Evolutionary conservation across 75 land plant genomes (phyloP).

Genomic region (Picea glauca): DNA sequence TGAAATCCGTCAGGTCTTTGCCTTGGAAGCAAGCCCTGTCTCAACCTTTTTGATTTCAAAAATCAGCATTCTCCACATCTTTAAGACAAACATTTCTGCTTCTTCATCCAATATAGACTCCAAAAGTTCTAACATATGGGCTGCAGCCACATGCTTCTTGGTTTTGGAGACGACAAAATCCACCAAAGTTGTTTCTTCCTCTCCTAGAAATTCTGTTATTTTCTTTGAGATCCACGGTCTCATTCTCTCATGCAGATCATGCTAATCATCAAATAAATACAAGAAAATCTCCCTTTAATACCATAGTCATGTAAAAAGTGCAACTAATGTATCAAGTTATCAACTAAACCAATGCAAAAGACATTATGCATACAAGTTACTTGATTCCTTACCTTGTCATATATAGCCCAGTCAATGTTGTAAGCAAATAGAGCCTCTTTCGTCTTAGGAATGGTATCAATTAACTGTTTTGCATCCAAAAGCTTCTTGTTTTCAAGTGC

Average conservation of each 20-base stretch:
- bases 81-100: conserved; percentile 99
- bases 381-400: conserved; percentile 71
- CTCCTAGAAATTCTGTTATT: conserved; percentile 94
- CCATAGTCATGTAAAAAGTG: neutral
- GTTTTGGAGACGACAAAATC: conserved; percentile 93
- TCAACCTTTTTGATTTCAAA: conserved; percentile 98
- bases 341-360: neutral
- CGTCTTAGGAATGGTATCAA: conserved; percentile 96
- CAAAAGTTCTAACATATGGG: conserved; percentile 76
- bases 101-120: conserved; percentile 92
- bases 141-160: conserved; percentile 80
- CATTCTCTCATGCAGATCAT: conserved; percentile 90
- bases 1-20: conserved; percentile 22
- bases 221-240: conserved; percentile 99
- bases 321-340: neutral
- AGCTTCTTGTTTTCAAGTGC: conserved; percentile 69
- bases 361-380: neutral
- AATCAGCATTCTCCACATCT: conserved; percentile 99
- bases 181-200: conserved; percentile 89
- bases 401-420: conserved; percentile 84
- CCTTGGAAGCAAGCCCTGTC: conserved; percentile 67
- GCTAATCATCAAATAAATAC: conserved; percentile 33
- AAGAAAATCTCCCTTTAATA: neutral
- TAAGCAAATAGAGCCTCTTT: conserved; percentile 92
- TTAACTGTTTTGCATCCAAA: conserved; percentile 94